Conservation (phyloP, 192 early-diverging fungal species). For the Gaertneriomyces semiglobifer region DNA sequence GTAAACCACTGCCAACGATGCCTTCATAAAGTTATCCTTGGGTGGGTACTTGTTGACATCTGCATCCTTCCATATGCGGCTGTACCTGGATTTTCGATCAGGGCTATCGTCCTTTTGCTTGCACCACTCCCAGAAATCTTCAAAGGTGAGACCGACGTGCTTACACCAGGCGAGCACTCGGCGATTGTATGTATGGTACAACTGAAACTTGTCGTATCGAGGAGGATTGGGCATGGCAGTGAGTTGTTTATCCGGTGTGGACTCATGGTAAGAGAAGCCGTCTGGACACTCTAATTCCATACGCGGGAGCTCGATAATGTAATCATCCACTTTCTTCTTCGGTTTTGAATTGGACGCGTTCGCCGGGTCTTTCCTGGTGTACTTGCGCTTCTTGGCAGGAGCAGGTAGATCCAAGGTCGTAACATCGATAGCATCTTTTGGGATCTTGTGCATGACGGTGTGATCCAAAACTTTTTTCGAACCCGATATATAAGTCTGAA, state of each 20-base stretch:
- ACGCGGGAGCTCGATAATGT: conserved; percentile 16
- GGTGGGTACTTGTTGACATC: too few species aligned
- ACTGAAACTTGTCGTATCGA: not conserved
- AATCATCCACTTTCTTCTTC: conserved; percentile 1
- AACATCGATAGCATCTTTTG: not conserved
- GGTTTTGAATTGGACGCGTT: not conserved
- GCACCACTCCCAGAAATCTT: conserved; percentile 10
- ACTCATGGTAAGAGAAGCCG: conserved; percentile 9
- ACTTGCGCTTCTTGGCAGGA: not conserved
- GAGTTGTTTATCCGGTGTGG: conserved; percentile 17
- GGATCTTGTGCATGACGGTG: not conserved
- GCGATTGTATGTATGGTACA: conserved; percentile 12
- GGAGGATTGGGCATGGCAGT: conserved; percentile 10
- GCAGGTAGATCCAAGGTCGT: conserved; percentile 2
- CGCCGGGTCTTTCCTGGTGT: too few species aligned
- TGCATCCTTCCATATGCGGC: too few species aligned
- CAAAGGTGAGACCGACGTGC: conserved; percentile 11
- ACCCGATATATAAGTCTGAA: conserved; percentile 7
- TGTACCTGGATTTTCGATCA: too few species aligned
- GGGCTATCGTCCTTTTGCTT: too few species aligned
- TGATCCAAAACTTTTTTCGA: not conserved
- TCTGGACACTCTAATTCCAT: not conserved
- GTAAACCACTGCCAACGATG: too few species aligned
- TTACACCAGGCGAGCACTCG: conserved; percentile 7
- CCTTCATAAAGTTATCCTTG: too few species aligned